Evolutionary conservation across 352 stramenopile species (phyloP).

Genomic region (Thraustochytrium sp.): DNA sequence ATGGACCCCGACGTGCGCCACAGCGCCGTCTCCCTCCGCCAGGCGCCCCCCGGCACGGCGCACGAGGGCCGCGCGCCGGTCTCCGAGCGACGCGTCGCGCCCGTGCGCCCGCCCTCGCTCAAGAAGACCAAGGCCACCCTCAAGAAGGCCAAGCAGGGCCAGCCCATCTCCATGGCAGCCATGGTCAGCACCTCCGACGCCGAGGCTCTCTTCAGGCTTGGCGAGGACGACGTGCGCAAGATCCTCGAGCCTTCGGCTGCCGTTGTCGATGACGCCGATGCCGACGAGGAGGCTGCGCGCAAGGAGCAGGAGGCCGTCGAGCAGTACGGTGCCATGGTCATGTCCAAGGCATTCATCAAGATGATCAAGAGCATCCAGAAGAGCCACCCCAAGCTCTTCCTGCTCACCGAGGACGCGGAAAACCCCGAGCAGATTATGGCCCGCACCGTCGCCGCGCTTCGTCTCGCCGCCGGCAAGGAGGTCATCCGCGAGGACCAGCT

Average conservation of each 20-base stretch:
- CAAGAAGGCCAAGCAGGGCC: background rate
- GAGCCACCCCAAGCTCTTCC: background rate
- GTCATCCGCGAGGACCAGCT: background rate
- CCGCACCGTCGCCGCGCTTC: background rate
- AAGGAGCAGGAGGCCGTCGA: background rate
- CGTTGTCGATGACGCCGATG: background rate
- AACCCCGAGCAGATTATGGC: conserved; percentile 5
- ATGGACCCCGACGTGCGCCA: no score
- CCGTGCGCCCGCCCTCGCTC: background rate
- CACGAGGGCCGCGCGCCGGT: background rate
- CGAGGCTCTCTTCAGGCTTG: no score
- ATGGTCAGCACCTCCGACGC: background rate
- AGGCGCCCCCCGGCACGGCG: background rate
- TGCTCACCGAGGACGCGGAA: background rate
- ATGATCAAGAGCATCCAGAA: conserved; percentile 23
- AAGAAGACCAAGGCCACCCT: background rate
- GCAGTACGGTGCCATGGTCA: conserved; percentile 9
- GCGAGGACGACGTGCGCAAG: conserved; percentile 14
- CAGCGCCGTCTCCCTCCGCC: no score
- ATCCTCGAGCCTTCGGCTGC: background rate
- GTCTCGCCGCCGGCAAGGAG: background rate
- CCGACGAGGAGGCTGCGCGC: background rate
- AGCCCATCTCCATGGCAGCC: background rate
- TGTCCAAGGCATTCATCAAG: conserved; percentile 38
- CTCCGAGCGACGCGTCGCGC: background rate